Conservation (phyloP, 179 eudicot species). For the Spinacia oleracea region DNA sequence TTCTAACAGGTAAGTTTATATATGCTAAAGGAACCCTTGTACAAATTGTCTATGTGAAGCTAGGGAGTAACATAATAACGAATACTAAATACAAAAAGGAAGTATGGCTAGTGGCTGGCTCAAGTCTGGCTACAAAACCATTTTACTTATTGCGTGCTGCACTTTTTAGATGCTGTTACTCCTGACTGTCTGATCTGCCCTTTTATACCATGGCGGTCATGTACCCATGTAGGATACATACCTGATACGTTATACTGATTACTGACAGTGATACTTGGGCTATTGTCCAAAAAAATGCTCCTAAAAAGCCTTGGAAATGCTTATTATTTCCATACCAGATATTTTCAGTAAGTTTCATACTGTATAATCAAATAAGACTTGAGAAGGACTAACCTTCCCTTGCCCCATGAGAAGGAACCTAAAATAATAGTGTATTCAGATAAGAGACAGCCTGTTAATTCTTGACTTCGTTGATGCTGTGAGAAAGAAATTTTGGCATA, state of each 20-base stretch:
- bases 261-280: too few species aligned
- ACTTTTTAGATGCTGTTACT: neutral
- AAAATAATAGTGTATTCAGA: too few species aligned
- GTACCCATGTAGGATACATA: neutral
- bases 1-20: constrained; percentile 55
- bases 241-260: neutral
- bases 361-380: too few species aligned
- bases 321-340: too few species aligned
- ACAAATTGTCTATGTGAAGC: neutral
- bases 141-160: neutral
- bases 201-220: neutral
- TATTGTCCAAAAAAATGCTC: too few species aligned
- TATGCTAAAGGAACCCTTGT: neutral
- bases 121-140: neutral
- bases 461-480: too few species aligned
- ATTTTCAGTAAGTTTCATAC: too few species aligned
- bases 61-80: neutral
- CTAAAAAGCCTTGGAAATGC: too few species aligned
- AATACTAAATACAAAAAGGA: neutral
- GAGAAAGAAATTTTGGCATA: too few species aligned
- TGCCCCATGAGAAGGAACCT: too few species aligned
- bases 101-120: neutral
- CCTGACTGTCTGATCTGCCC: neutral
- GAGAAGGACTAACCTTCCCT: too few species aligned
- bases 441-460: too few species aligned